Evolutionary conservation across 139 green algal genomes (phyloP).

Genomic region (Marvania coccoides): DNA sequence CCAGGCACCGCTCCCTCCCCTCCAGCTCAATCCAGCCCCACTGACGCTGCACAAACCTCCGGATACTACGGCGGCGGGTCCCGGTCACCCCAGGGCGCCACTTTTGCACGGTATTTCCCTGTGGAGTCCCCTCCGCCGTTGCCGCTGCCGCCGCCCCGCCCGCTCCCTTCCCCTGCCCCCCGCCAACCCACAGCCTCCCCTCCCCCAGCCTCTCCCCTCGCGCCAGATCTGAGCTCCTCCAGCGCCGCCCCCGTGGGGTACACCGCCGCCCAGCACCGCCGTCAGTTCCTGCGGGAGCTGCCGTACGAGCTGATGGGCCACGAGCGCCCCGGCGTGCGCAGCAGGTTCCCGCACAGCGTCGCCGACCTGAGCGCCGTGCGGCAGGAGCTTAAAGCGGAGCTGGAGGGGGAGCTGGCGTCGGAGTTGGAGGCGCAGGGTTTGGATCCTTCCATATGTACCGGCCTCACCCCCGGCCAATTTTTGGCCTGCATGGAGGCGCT

Average conservation of each 20-base stretch:
- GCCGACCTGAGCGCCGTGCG: background rate
- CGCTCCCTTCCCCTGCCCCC: background rate
- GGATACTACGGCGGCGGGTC: no score
- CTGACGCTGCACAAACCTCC: background rate
- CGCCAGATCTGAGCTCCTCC: background rate
- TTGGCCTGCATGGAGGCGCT: conserved; percentile 2
- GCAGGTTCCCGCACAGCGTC: conserved; percentile 11
- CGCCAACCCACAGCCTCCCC: no score
- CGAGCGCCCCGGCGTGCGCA: conserved; percentile 12
- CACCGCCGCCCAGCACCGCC: no score
- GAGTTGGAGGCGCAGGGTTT: background rate
- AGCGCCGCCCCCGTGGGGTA: background rate
- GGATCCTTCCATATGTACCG: background rate
- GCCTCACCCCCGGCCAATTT: conserved; percentile 2
- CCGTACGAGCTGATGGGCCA: background rate
- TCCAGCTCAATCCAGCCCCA: background rate
- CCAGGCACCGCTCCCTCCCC: background rate
- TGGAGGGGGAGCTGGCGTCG: conserved; percentile 4
- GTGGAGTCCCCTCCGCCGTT: background rate
- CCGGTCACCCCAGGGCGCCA: no score
- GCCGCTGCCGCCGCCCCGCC: background rate
- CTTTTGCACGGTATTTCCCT: no score
- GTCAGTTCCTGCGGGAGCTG: conserved; percentile 11
- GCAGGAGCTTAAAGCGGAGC: conserved; percentile 19
- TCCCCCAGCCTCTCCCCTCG: background rate